Conservation (phyloP, 371 early-diverging fungal species). For the Parasitella parasitica region DNA sequence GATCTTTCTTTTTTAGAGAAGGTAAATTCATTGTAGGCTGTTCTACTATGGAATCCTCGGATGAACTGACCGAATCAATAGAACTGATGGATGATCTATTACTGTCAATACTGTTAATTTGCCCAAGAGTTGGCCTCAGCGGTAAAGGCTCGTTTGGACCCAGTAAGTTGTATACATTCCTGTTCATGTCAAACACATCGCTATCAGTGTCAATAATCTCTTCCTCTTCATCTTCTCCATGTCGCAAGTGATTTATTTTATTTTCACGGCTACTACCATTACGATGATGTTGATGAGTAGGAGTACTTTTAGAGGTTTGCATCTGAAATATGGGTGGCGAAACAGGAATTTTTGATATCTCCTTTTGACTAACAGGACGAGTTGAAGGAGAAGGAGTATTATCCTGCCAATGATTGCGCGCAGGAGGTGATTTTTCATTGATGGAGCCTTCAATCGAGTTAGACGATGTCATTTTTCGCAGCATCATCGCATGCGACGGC, state of each 20-base stretch:
- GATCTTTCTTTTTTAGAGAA: constrained; percentile 19
- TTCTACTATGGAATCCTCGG: not conserved
- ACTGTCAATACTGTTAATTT: not conserved
- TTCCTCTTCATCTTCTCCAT: not conserved
- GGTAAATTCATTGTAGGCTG: constrained; percentile 24
- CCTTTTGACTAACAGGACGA: constrained; percentile 16
- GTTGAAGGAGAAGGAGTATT: not conserved
- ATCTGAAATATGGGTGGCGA: constrained; percentile 14
- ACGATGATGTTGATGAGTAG: not conserved
- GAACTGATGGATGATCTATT: constrained; percentile 7
- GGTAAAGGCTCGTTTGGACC: not conserved
- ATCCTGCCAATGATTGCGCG: constrained; percentile 13
- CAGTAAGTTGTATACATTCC: not conserved
- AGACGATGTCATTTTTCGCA: constrained; percentile 5
- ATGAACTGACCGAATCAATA: not conserved
- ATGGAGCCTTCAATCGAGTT: not conserved
- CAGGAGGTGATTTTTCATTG: not conserved
- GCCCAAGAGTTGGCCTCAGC: not conserved
- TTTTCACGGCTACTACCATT: not conserved
- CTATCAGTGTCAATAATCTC: not conserved
- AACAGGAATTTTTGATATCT: constrained; percentile 9
- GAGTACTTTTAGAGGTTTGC: constrained; percentile 22
- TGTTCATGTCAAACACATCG: not conserved
- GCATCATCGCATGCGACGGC: not conserved
- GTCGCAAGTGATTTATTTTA: not conserved